Conservation (phyloP, 306 rosid species). For the Cicer chorassanicum region DNA sequence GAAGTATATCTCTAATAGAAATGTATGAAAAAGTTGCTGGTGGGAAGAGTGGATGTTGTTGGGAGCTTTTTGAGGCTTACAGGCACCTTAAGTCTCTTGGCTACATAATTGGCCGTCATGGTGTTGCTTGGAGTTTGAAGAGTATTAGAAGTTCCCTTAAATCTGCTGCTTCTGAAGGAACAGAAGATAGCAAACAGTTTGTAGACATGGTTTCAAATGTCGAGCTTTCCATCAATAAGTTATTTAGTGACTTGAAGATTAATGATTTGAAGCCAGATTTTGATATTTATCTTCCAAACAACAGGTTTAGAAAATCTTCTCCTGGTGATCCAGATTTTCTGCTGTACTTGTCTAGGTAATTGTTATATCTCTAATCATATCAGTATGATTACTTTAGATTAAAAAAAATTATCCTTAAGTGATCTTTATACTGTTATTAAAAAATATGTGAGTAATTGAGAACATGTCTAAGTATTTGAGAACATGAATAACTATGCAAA, state of each 20-base stretch:
- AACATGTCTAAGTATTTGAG: conserved; percentile 10
- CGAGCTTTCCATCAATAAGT: conserved; percentile 43
- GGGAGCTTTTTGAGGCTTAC: conserved; percentile 88
- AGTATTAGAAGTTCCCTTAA: conserved; percentile 41
- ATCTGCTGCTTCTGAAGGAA: conserved; percentile 39
- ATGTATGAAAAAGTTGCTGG: conserved; percentile 57
- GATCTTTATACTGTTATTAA: not conserved
- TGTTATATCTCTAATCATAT: conserved; percentile 5
- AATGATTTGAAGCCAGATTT: conserved; percentile 60
- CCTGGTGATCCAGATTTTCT: conserved; percentile 75
- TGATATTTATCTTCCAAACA: conserved; percentile 80
- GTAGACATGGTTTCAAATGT: conserved; percentile 43
- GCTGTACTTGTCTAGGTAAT: conserved; percentile 75
- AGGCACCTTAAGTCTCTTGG: conserved; percentile 84
- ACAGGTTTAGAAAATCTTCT: conserved; percentile 78
- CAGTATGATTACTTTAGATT: conserved; percentile 16
- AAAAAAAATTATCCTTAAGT: not conserved
- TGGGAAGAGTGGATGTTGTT: conserved; percentile 54
- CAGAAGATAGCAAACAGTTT: conserved; percentile 45
- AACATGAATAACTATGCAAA: conserved; percentile 13
- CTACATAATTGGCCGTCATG: conserved; percentile 66
- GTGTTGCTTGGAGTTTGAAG: conserved; percentile 73
- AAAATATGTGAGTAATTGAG: conserved; percentile 3
- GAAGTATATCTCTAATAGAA: conserved; percentile 58
- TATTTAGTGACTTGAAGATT: conserved; percentile 59